Conservation (phyloP, 1,139 yeast species). For the Candida freyschussii region DNA sequence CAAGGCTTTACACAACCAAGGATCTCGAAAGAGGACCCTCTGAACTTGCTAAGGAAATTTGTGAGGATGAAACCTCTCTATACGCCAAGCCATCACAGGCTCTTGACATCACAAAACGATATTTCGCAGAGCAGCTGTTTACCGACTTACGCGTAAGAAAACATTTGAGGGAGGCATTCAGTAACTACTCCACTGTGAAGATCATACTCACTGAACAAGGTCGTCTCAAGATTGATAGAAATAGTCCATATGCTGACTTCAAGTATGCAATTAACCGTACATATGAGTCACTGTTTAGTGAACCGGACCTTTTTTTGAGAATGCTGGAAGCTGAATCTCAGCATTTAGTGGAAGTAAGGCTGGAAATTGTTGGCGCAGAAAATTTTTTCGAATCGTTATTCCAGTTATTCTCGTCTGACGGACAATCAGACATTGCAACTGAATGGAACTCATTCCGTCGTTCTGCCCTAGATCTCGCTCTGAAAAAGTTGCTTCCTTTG, state of each 20-base stretch:
- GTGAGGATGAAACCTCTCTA: slow-evolving; percentile 47
- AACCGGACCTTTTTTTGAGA: slow-evolving; percentile 79
- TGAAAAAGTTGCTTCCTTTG: slow-evolving; percentile 62
- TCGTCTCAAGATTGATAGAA: slow-evolving; percentile 68
- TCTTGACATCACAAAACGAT: slow-evolving; percentile 66
- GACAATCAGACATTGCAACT: slow-evolving; percentile 58
- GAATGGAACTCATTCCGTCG: slow-evolving; percentile 83
- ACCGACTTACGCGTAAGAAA: slow-evolving; percentile 80
- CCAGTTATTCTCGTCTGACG: slow-evolving; percentile 52
- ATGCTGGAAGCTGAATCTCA: slow-evolving; percentile 86
- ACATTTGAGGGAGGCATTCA: slow-evolving; percentile 66
- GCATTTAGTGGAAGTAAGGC: slow-evolving; percentile 47
- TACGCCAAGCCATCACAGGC: slow-evolving; percentile 62
- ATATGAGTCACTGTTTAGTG: slow-evolving; percentile 62
- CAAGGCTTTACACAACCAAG: slow-evolving; percentile 62
- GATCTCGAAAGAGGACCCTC: slow-evolving; percentile 64
- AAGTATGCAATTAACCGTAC: slow-evolving; percentile 85
- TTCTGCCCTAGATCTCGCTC: slow-evolving; percentile 58
- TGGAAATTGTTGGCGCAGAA: slow-evolving; percentile 38
- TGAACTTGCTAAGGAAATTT: slow-evolving; percentile 53
- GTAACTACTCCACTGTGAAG: slow-evolving; percentile 64
- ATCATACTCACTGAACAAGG: slow-evolving; percentile 87
- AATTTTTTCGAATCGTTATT: slow-evolving; percentile 45
- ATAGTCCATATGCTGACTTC: slow-evolving; percentile 81
- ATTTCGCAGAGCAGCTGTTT: slow-evolving; percentile 73